Evolutionary conservation across 2,329 filamentous ascomycete species (phyloP), one percentile per base, ranked within the genome.

Genomic region (Ophiostoma piceae): DNA sequence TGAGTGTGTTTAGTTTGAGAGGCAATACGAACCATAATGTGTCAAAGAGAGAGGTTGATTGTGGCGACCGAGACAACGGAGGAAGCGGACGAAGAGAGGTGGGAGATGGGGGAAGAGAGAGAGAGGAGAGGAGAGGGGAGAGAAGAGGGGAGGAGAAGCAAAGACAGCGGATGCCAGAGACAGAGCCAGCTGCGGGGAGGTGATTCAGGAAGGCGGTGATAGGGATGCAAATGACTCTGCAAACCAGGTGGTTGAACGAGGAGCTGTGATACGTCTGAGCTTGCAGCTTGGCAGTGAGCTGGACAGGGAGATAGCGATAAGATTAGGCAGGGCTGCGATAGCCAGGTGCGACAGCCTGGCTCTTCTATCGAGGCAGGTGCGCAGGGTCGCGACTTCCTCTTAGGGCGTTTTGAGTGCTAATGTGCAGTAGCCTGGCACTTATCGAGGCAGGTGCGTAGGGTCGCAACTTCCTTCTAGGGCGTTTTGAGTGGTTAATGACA

Each of bases 1-100:
- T 37, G 29, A 11, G 1, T 32, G 12, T 35, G 35, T 35, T 8
- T 35, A 3, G 47, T 14, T 37, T 37, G 60, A 39, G 35, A n/a
- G 35, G 57, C 57, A 57, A 65, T 65, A 65, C 62, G 62, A 41
- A 72, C 71, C 71, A 72, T 72, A n/a, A 3, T 26, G 51, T 32
- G 26, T 29, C 1, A 26, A 35, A 6, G 57, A 7, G 12, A 5
- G 12, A 5, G 54, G 26, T 16, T 1, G 54, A 12, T 29, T 1
- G 54, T 7, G 26, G 26, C 11, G 57, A 26, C 2, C 12, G 57
- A 62, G 57, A 7, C 3, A 12, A 60, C 37, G 65, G 39, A 14
- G 12, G 65, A 66, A 11, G 39, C n/a, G 65, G 65, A 47, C 65
- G 41, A 51, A 41, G 26, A n/a, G 19, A 35, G 19, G 37, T 3